phyloP scores from a whole-genome alignment of 257 asterid genomes.

The Orobanche coerulescens region DNA sequence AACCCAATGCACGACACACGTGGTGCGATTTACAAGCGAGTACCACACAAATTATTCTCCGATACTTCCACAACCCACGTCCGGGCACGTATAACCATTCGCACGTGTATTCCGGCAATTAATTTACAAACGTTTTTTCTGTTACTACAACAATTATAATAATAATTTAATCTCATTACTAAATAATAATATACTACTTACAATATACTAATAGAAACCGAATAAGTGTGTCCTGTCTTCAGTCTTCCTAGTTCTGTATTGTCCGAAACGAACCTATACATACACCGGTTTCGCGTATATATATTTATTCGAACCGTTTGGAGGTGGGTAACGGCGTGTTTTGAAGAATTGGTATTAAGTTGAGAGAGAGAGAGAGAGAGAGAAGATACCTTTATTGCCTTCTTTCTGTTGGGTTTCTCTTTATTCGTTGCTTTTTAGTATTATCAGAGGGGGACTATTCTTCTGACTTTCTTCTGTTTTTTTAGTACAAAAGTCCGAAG shows the following conservation, averaged over 20 bases:
- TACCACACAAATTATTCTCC: too few relatives aligned
- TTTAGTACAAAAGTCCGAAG: slow-evolving; percentile 14
- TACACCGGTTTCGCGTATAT: not conserved
- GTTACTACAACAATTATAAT: too few relatives aligned
- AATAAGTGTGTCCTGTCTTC: too few relatives aligned
- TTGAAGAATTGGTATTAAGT: not conserved
- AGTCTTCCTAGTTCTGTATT: not conserved
- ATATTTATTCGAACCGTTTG: not conserved
- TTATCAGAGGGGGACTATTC: not conserved
- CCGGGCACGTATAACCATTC: too few relatives aligned
- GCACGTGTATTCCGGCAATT: too few relatives aligned
- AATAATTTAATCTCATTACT: too few relatives aligned
- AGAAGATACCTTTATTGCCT: slow-evolving; percentile 33
- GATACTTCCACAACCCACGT: too few relatives aligned
- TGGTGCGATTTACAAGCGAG: too few relatives aligned
- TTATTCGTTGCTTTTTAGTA: slow-evolving; percentile 40
- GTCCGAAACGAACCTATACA: not conserved
- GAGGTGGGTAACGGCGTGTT: slow-evolving; percentile 28
- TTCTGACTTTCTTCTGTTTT: slow-evolving; percentile 30
- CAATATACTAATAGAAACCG: too few relatives aligned
- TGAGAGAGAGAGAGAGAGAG: not conserved
- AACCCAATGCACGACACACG: too few relatives aligned
- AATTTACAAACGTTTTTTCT: too few relatives aligned
- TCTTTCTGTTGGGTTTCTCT: slow-evolving; percentile 32
- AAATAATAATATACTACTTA: too few relatives aligned